These are phyloP conservation scores for Cercospora sesami DNA, from an alignment of 2,329 filamentous ascomycete genomes.

Conservation along the genomic window DNA sequence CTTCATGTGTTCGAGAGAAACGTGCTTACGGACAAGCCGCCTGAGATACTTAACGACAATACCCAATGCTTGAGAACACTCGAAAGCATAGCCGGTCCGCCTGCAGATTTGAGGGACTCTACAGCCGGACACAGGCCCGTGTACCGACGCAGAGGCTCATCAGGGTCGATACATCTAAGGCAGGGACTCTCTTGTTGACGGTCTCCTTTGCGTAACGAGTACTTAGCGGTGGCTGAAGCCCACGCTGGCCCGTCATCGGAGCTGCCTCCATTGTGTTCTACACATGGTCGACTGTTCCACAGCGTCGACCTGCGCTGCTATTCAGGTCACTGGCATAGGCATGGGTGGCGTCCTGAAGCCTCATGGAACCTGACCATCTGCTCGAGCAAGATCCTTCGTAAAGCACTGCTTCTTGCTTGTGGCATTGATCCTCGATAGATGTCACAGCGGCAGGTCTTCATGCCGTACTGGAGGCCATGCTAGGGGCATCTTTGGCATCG, in stretches of 20 bases:
- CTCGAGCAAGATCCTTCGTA: neutral
- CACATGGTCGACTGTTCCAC: neutral
- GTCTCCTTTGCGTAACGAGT: neutral
- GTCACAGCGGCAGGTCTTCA: neutral
- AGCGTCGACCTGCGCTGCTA: neutral
- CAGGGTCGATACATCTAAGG: slow-evolving; percentile 3
- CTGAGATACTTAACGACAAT: neutral
- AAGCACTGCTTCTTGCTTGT: neutral
- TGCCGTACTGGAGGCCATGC: neutral
- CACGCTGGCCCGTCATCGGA: neutral
- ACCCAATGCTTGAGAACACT: neutral
- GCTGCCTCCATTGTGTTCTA: neutral
- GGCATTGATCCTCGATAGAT: neutral
- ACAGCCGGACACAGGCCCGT: slow-evolving; percentile 1
- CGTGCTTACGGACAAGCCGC: neutral
- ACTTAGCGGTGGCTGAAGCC: slow-evolving; percentile 5
- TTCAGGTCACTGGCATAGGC: neutral
- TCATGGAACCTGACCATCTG: neutral
- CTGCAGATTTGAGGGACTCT: neutral
- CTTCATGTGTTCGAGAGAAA: neutral
- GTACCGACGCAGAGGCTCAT: slow-evolving; percentile 1
- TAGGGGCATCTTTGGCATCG: neutral
- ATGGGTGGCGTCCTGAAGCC: neutral
- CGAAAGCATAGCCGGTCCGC: neutral
- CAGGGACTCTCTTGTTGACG: neutral